Evolutionary conservation across 2,329 filamentous ascomycete genomes (phyloP).

Genomic region (Mycosphaerella sp.): DNA sequence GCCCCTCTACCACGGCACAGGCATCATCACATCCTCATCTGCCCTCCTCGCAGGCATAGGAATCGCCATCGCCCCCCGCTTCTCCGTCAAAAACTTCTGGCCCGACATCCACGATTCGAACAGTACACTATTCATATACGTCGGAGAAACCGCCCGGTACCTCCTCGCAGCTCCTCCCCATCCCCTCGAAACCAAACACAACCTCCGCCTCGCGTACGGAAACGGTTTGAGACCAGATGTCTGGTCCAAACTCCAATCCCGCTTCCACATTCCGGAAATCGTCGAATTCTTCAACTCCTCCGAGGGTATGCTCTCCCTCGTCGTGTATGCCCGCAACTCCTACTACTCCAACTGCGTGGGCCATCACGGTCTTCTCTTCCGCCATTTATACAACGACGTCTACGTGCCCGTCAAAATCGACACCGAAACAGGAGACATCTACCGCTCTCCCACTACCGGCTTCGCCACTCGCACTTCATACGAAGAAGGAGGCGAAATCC

Average conservation of each 20-base stretch:
- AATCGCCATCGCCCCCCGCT: slow-evolving; percentile 58
- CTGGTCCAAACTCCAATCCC: slow-evolving; percentile 57
- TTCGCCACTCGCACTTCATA: slow-evolving; percentile 59
- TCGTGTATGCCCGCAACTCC: slow-evolving; percentile 48
- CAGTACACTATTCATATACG: slow-evolving; percentile 68
- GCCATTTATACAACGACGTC: slow-evolving; percentile 47
- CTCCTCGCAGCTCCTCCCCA: slow-evolving; percentile 61
- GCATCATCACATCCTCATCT: slow-evolving; percentile 57
- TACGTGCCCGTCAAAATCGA: slow-evolving; percentile 66
- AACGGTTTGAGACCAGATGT: slow-evolving; percentile 64
- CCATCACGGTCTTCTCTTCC: slow-evolving; percentile 60
- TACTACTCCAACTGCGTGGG: slow-evolving; percentile 61
- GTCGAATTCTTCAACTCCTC: slow-evolving; percentile 73
- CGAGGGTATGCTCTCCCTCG: slow-evolving; percentile 60
- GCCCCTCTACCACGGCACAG: slow-evolving; percentile 72
- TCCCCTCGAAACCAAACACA: slow-evolving; percentile 54
- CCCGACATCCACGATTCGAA: slow-evolving; percentile 59
- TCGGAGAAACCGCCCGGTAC: slow-evolving; percentile 71
- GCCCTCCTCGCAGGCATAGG: slow-evolving; percentile 51
- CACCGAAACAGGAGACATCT: slow-evolving; percentile 60
- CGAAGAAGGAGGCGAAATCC: slow-evolving; percentile 64
- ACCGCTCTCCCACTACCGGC: slow-evolving; percentile 59
- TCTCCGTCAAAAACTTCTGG: slow-evolving; percentile 67
- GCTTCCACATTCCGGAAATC: slow-evolving; percentile 58
- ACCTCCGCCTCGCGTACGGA: slow-evolving; percentile 54